Evolutionary conservation across 768 basidiomycete genomes (phyloP), one percentile per base, ranked within the genome.

Genomic region (Scleroderma citrinum): DNA sequence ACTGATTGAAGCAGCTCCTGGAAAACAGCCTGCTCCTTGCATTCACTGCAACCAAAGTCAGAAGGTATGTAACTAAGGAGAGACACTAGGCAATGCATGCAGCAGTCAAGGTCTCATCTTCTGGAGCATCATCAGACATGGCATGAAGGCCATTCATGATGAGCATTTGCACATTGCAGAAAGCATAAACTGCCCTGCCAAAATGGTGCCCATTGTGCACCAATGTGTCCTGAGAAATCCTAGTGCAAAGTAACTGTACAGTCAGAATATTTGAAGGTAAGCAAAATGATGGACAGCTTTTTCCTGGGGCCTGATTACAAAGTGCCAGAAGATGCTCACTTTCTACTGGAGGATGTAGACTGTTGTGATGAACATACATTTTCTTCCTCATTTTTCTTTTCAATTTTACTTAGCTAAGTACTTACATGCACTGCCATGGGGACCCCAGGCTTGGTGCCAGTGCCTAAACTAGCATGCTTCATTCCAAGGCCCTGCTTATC

Each of bases 201-300:
- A 64, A 64, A 31, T 64, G 61, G 3, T 39, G 44, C 4, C 61
- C 54, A 38, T 59, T 50, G 24, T 60, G 57, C 16, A 55, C 50
- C 20, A 62, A 32, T 7, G 55, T 59, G 50, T 57, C 59, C 21
- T 44, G 29, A 16, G 24, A 13, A 14, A 5, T 38, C n/a, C 39
- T 40, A 5, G 3, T 14, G 3, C 34, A 35, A 3, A 13, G n/a
- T 13, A n/a, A 13, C 12, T 13, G 13, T 5, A 35, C n/a, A 35
- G 13, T 4, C 12, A 35, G 13, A 32, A 7, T 13, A 35, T 4
- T 35, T 35, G 12, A n/a, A 35, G 3, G 5, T 35, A 6, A 35
- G 12, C 34, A 35, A 3, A 3, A 13, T 13, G n/a, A 35, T 12
- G 12, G 4, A 35, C n/a, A 13, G 34, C 13, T n/a, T 35, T n/a